phyloP scores from a whole-genome alignment of 2,329 filamentous ascomycete genomes.

The Neonectria magnoliae region DNA sequence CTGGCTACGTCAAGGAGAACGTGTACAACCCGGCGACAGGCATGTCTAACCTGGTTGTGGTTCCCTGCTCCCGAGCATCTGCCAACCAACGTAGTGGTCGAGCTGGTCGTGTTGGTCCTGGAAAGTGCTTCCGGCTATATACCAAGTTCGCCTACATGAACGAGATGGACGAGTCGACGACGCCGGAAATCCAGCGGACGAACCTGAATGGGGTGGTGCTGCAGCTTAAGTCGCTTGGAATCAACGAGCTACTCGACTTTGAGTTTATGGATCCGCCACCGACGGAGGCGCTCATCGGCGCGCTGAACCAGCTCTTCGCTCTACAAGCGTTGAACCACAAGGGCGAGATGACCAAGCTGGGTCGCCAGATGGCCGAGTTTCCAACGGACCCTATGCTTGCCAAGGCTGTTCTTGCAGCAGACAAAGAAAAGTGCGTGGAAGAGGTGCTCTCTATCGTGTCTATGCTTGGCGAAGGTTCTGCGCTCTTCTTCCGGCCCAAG shows the following conservation, averaged over 20 bases:
- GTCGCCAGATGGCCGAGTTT: constrained; percentile 94
- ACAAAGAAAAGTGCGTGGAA: constrained; percentile 91
- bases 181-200: constrained; percentile 91
- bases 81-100: constrained; percentile 93
- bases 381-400: constrained; percentile 92
- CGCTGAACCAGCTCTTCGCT: constrained; percentile 90
- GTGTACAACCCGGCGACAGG: constrained; percentile 90
- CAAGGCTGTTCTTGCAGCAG: constrained; percentile 87
- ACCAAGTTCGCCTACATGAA: constrained; percentile 95
- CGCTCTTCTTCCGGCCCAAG: constrained; percentile 93
- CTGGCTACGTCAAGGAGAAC: constrained; percentile 95
- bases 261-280: constrained; percentile 96
- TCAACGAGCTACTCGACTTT: constrained; percentile 92
- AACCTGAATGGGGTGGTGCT: constrained; percentile 88
- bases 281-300: constrained; percentile 87
- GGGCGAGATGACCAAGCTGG: constrained; percentile 89
- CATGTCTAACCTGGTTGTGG: constrained; percentile 91
- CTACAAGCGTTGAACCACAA: constrained; percentile 88
- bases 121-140: constrained; percentile 93
- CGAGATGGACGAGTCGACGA: constrained; percentile 91
- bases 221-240: constrained; percentile 87
- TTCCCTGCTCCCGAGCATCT: constrained; percentile 89
- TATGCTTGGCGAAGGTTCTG: constrained; percentile 89
- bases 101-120: constrained; percentile 89
- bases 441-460: constrained; percentile 94